Base-by-base conservation (phyloP, 1,139 yeast genomes). In the Kluyveromyces marxianus region DNA sequence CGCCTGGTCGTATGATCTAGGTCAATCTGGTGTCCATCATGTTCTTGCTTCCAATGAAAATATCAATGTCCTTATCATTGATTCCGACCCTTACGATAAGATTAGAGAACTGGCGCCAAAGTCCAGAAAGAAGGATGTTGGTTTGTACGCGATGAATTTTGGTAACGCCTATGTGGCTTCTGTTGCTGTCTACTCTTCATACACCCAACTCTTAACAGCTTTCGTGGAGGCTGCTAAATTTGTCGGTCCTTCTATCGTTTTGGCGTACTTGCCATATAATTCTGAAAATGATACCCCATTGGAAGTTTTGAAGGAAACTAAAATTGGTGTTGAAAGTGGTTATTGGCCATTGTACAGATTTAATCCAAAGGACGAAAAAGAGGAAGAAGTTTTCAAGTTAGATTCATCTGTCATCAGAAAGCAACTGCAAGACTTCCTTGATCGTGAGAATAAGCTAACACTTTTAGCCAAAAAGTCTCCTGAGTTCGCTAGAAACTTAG, bases 341-440 rank as follows among this genome's bases (percentile, higher is more conserved):
- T 83, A 83, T 70, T 89, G 97, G 96, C 98, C 98, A 43, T 75
- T 90, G 53, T 90, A 90, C 70, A 76, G 97, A 65, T 90, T 76
- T 68, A 76, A 87, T 57, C 96, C 97, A 47, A 54, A 62, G 6
- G 62, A 71, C 34, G 73, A 70, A 42, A 65, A 67, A 25, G 74
- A 71, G 24, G 67, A 70, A 24, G 78, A 81, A 31, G 66, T 73
- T 33, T 89, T 90, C 74, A 80, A 79, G 57, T 74, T 90, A 49
- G 97, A 90, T 64, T 89, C 97, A 7, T 81, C 92, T 26, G 81
- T 82, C 50, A 79, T 90, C 61, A 81, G 83, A 63, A 79, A 82
- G 57, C 88, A 84, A 57, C 73, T 90, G 52, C 77, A 82, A 58
- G 81, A 78, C 39, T 90, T 90, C 69, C 74, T 90, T 65, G 96